A percentile compares a stretch with the other conserved stretches of the same genome.
These are phyloP conservation scores for Glebionis coronaria DNA, from an alignment of 129 eudicot species.

Conservation along the genomic window DNA sequence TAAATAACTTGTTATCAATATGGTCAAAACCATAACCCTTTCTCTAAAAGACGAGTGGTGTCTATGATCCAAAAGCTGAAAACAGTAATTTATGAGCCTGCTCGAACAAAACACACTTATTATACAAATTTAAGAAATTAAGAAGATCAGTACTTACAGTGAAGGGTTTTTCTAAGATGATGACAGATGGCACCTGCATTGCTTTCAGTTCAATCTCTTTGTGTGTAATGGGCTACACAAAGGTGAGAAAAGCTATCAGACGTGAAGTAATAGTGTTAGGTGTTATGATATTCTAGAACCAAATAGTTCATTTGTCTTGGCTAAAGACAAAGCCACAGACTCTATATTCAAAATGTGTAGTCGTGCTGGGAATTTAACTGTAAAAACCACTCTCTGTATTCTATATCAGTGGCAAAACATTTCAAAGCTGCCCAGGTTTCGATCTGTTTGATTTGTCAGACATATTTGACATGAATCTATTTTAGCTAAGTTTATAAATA, in stretches of 20 bases:
- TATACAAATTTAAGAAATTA: conserved; percentile 1
- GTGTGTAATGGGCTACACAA: conserved; percentile 73
- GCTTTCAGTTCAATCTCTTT: conserved; percentile 84
- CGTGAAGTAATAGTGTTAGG: conserved; percentile 2
- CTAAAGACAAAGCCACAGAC: no score
- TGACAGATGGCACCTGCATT: conserved; percentile 64
- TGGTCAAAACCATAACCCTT: not conserved
- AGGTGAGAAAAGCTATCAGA: conserved; percentile 16
- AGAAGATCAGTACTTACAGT: conserved; percentile 37
- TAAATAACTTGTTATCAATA: not conserved
- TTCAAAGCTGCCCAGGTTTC: no score
- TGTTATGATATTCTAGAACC: not conserved
- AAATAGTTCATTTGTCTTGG: no score
- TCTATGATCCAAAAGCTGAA: not conserved
- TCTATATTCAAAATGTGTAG: no score
- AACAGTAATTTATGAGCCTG: not conserved
- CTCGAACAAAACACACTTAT: not conserved
- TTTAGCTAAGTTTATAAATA: not conserved
- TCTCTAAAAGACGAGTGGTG: no score
- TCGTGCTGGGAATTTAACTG: no score
- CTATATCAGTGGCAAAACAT: no score
- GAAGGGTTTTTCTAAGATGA: conserved; percentile 79
- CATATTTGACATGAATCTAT: not conserved
- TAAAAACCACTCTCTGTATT: no score
- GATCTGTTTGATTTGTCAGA: not conserved